Base-by-base conservation (phyloP, 495 filamentous ascomycete genomes). In the Xylaria castorea region DNA sequence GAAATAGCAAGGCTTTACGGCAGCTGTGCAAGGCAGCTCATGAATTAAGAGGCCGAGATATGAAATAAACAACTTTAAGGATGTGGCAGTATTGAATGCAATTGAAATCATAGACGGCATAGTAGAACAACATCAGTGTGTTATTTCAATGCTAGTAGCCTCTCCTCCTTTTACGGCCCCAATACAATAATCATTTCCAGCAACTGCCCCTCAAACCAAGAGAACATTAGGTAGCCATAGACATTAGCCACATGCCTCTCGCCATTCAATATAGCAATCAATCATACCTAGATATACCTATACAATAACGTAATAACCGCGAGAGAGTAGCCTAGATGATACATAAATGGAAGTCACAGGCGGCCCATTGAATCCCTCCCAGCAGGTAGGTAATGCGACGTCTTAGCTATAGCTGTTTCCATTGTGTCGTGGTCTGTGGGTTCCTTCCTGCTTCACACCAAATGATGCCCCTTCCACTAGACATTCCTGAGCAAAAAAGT, bases 391-490 rank as follows among this genome's bases (percentile, higher is more conserved):
- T 46, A 48, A 34, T 34, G 5, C 18, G 7, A 42, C 36, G 36
- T 22, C 20, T 32, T 36, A 38, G 30, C 9, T 50, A 30, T 25
- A 42, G 36, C 36, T 27, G 27, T 46, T 60, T 50, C 57, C 11
- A 62, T 16, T 46, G n/a, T 8, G 46, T 44, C 1, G 11, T 16
- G 20, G 42, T 61, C 36, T 34, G 42, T 50, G 34, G 57, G 68
- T 20, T 38, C 68, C 57, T 70, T 62, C 57, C 68, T 16, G 20
- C 3, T 70, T 46, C 16, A 32, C 20, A 22, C 30, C 42, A 27
- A 34, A 44, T 36, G 48, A 36, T 51, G 69, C 48, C 40, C 69
- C 60, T 64, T 65, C 69, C 68, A 5, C 51, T 6, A 14, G n/a
- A 38, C 27, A 25, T 69, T 36, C 7, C 53, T n/a, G 32, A 57